Percentiles rank a stretch among this genome's conserved stretches.
Conservation (phyloP, 1,139 yeast species). For the Geotrichum aggregatum region DNA sequence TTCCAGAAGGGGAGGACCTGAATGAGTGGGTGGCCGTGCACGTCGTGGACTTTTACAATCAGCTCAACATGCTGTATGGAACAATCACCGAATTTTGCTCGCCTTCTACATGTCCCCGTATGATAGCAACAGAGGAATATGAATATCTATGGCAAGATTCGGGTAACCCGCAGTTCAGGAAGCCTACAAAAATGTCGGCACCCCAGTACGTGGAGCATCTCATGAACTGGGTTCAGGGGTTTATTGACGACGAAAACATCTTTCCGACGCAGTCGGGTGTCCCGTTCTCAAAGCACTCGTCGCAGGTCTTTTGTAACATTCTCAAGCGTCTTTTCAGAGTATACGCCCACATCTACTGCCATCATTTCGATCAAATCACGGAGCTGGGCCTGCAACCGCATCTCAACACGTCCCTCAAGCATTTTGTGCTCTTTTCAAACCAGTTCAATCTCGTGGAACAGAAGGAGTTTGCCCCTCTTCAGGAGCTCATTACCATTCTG, state of each 20-base stretch:
- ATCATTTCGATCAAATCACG: conserved; percentile 90
- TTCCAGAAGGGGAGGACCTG: conserved; percentile 87
- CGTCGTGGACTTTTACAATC: conserved; percentile 71
- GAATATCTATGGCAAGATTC: conserved; percentile 94
- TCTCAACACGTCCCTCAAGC: conserved; percentile 88
- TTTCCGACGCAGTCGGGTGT: conserved; percentile 89
- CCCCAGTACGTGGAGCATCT: conserved; percentile 90
- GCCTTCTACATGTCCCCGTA: conserved; percentile 84
- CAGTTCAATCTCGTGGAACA: conserved; percentile 73
- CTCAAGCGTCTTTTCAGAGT: conserved; percentile 87
- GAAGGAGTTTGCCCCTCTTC: conserved; percentile 88
- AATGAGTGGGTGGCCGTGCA: conserved; percentile 97
- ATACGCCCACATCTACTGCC: conserved; percentile 97
- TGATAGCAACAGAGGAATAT: conserved; percentile 96
- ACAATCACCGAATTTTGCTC: conserved; percentile 95
- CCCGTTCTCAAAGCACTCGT: conserved; percentile 54
- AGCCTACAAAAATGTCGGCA: conserved; percentile 77
- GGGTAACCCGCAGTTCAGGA: conserved; percentile 42
- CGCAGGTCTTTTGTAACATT: conserved; percentile 72
- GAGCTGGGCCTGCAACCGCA: conserved; percentile 46
- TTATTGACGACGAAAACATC: conserved; percentile 80
- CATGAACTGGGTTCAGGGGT: conserved; percentile 90
- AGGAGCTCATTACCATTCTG: conserved; percentile 77
- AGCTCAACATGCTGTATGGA: conserved; percentile 92
- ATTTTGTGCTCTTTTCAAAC: conserved; percentile 79